These are phyloP conservation scores for Exophiala oligosperma DNA, from an alignment of 2,329 filamentous ascomycete species.

Conservation along the genomic window DNA sequence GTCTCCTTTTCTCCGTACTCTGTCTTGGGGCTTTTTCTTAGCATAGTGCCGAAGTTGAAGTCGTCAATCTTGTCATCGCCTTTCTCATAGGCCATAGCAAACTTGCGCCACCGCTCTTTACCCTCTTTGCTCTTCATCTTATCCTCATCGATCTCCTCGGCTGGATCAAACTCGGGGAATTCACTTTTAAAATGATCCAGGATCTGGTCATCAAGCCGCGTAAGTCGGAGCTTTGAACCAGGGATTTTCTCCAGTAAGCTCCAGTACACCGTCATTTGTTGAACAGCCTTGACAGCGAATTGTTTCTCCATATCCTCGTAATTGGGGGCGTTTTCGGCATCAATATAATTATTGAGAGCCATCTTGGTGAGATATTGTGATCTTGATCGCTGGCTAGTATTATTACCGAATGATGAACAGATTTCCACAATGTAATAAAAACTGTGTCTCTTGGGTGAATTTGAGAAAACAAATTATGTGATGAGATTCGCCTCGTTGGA, in stretches of 20 bases:
- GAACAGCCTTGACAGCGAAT: constrained; percentile 96
- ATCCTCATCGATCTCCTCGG: constrained; percentile 79
- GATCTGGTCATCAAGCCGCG: constrained; percentile 94
- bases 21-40: constrained; percentile 72
- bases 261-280: constrained; percentile 98
- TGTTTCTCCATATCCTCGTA: constrained; percentile 92
- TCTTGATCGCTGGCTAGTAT: too few species aligned
- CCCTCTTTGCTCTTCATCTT: constrained; percentile 96
- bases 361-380: constrained; percentile 1
- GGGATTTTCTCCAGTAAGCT: constrained; percentile 86
- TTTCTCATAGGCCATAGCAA: constrained; percentile 92
- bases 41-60: constrained; percentile 96
- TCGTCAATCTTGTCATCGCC: constrained; percentile 70
- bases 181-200: constrained; percentile 81
- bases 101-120: constrained; percentile 93
- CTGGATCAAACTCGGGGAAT: constrained; percentile 90
- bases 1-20: constrained; percentile 89
- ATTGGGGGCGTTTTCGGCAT: constrained; percentile 67
- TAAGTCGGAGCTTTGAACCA: constrained; percentile 85
- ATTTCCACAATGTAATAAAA: too few species aligned
- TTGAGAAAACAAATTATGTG: too few species aligned
- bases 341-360: constrained; percentile 28
- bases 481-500: too few species aligned
- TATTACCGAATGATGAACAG: too few species aligned
- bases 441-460: too few species aligned